Percentiles rank a stretch among this genome's conserved stretches.
phyloP scores from a whole-genome alignment of 768 basidiomycete species.

The Hygrophorus russula region DNA sequence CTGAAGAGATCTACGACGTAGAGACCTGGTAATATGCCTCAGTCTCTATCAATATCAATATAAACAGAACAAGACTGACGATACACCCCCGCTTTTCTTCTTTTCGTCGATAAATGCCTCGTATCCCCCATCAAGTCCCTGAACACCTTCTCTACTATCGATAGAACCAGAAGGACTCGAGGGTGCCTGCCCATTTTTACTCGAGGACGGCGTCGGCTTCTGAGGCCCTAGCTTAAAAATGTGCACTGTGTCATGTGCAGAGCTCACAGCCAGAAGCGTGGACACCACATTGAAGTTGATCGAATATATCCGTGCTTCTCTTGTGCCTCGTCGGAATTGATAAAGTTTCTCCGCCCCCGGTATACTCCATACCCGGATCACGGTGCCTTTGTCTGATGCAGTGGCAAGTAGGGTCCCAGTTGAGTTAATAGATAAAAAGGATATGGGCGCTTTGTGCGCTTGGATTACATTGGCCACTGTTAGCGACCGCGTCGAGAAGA shows the following conservation, averaged over 20 bases:
- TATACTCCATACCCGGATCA: constrained; percentile 89
- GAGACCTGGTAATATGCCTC: constrained; percentile 22
- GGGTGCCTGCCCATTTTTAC: constrained; percentile 17
- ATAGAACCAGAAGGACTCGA: constrained; percentile 56
- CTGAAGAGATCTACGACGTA: constrained; percentile 63
- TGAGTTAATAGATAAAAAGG: constrained; percentile 75
- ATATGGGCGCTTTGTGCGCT: constrained; percentile 92
- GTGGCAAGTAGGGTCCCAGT: constrained; percentile 88
- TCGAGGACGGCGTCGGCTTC: constrained; percentile 8
- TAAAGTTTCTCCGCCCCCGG: constrained; percentile 90
- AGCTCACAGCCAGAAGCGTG: constrained; percentile 80
- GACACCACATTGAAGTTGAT: constrained; percentile 73
- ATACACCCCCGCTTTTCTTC: constrained; percentile 45
- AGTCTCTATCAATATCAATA: constrained; percentile 1
- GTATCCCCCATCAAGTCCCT: constrained; percentile 64
- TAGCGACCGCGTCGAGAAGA: constrained; percentile 89
- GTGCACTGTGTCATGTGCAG: constrained; percentile 92
- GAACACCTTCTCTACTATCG: constrained; percentile 51
- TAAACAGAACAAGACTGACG: constrained; percentile 26
- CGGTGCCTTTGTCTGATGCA: constrained; percentile 90
- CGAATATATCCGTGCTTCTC: constrained; percentile 77
- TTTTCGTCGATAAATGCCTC: constrained; percentile 77
- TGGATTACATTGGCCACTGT: constrained; percentile 93
- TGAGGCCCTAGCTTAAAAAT: constrained; percentile 71
- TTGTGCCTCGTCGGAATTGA: constrained; percentile 87